These are phyloP conservation scores for Leptomonas pyrrhocoris DNA, from an alignment of 208 protist genomes.

Conservation along the genomic window DNA sequence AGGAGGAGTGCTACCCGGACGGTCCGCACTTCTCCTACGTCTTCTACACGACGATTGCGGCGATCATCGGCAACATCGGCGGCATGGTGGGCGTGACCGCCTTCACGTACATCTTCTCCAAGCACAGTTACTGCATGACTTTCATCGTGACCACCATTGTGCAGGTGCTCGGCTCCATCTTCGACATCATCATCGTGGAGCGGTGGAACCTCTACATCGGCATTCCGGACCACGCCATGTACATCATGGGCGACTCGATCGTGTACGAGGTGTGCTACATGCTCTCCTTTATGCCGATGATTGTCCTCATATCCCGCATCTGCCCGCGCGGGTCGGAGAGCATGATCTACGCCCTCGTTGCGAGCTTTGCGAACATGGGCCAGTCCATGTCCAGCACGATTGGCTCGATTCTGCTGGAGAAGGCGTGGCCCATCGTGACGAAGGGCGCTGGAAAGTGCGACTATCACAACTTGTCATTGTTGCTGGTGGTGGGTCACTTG, in stretches of 20 bases:
- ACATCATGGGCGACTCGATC: conserved; percentile 65
- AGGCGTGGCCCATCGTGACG: conserved; percentile 47
- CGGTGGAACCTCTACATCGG: conserved; percentile 63
- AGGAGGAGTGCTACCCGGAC: conserved; percentile 25
- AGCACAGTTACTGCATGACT: conserved; percentile 36
- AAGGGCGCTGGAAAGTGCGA: conserved; percentile 43
- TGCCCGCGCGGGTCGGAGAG: conserved; percentile 84
- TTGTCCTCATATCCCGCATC: conserved; percentile 76
- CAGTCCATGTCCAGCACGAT: conserved; percentile 37
- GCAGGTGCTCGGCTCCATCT: conserved; percentile 38
- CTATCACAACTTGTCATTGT: conserved; percentile 58
- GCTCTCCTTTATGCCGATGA: conserved; percentile 72
- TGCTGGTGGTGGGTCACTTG: conserved; percentile 64
- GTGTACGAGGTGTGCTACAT: conserved; percentile 59
- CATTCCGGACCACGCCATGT: conserved; percentile 64
- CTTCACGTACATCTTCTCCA: conserved; percentile 66
- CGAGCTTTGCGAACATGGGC: conserved; percentile 78
- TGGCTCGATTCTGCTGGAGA: conserved; percentile 57
- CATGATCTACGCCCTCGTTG: conserved; percentile 75
- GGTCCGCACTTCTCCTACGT: conserved; percentile 51
- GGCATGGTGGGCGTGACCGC: conserved; percentile 42
- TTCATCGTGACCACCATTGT: conserved; percentile 42
- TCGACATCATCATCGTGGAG: conserved; percentile 60
- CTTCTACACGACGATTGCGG: conserved; percentile 47
- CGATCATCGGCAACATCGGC: conserved; percentile 47